These are phyloP conservation scores for Ophiobolus disseminans DNA, from an alignment of 2,329 filamentous ascomycete genomes.

Conservation along the genomic window DNA sequence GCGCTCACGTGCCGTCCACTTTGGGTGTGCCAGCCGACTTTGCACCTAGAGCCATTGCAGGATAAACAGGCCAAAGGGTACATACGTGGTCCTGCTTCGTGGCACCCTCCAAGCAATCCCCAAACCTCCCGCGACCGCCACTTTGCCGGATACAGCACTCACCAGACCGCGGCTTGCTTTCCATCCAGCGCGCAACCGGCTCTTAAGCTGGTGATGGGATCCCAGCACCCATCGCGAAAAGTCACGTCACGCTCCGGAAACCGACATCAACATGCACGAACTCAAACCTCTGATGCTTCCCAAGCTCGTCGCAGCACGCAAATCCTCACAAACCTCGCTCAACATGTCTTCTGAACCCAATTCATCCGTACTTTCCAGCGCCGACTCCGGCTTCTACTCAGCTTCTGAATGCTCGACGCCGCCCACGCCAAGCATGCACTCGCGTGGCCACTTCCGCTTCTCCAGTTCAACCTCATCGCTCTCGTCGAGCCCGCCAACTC, in stretches of 20 bases:
- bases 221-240: conserved; percentile 38
- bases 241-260: conserved; percentile 35
- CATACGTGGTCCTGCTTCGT: conserved; percentile 51
- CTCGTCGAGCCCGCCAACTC: conserved; percentile 61
- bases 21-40: conserved; percentile 35
- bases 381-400: conserved; percentile 54
- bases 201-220: conserved; percentile 49
- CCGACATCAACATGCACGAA: conserved; percentile 44
- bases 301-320: conserved; percentile 48
- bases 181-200: conserved; percentile 22
- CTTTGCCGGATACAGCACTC: conserved; percentile 29
- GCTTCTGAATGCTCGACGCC: conserved; percentile 74
- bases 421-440: conserved; percentile 73
- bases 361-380: conserved; percentile 42
- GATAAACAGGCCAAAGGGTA: conserved; percentile 37
- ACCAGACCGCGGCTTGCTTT: conserved; percentile 24
- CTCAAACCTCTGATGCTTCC: conserved; percentile 50
- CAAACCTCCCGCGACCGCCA: conserved; percentile 42
- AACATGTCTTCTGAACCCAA: conserved; percentile 43
- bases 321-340: conserved; percentile 43
- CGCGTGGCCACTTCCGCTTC: conserved; percentile 67
- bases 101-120: conserved; percentile 40
- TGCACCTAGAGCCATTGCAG: conserved; percentile 27
- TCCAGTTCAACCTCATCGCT: conserved; percentile 82
- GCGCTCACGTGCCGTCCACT: conserved; percentile 43